Conservation (phyloP, 129 eudicot genomes). For the Flaveria sonorensis region DNA sequence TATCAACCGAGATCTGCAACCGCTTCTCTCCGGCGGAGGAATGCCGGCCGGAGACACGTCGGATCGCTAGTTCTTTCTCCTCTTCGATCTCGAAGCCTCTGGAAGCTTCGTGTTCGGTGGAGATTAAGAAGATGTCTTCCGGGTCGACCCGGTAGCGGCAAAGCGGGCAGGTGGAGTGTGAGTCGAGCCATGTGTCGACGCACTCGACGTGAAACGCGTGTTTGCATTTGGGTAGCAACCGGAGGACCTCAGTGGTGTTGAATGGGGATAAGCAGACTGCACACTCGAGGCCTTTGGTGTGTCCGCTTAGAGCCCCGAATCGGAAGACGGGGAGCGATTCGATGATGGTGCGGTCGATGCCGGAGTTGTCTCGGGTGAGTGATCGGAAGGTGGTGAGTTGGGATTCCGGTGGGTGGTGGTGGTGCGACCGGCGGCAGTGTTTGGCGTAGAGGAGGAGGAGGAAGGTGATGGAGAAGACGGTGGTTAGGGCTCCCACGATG, state of each 20-base stretch:
- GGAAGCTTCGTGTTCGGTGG: conserved; percentile 22
- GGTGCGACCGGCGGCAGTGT: conserved; percentile 48
- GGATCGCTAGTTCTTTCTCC: conserved; percentile 7
- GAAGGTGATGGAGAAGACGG: conserved; percentile 64
- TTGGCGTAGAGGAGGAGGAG: conserved; percentile 67
- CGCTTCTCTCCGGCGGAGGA: conserved; percentile 62
- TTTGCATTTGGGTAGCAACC: conserved; percentile 80
- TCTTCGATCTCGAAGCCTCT: conserved; percentile 22
- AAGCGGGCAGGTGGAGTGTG: conserved; percentile 93
- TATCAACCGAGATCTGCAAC: conserved; percentile 2
- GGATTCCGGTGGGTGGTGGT: not conserved
- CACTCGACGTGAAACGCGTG: conserved; percentile 95
- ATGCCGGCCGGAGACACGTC: conserved; percentile 67
- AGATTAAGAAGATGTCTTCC: conserved; percentile 63
- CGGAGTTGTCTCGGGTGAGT: conserved; percentile 52
- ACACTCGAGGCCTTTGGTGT: conserved; percentile 82
- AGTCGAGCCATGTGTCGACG: conserved; percentile 92
- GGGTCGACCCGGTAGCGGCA: conserved; percentile 88
- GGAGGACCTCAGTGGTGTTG: conserved; percentile 58
- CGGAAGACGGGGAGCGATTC: conserved; percentile 75
- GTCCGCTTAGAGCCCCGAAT: conserved; percentile 71
- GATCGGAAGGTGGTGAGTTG: not conserved
- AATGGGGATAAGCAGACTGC: conserved; percentile 77
- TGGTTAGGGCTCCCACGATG: conserved; percentile 55
- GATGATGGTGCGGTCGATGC: conserved; percentile 63